A percentile compares a stretch with the other conserved stretches of the same genome.
Evolutionary conservation across 2,329 filamentous ascomycete species (phyloP).

Genomic region (Cercospora sp.): DNA sequence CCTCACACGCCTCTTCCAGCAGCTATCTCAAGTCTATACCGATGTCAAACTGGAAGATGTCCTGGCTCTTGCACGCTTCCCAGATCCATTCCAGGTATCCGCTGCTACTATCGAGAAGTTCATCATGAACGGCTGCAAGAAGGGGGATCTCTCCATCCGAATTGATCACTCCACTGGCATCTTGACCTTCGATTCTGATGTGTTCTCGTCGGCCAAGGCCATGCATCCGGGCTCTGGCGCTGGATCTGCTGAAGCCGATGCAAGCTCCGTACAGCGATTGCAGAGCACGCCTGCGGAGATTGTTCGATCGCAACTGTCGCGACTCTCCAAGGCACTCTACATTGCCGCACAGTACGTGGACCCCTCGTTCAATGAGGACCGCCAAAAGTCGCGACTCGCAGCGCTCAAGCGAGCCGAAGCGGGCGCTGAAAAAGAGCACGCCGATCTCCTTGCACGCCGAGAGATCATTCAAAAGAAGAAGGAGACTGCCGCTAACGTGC

Average conservation of each 20-base stretch:
- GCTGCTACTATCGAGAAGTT: constrained; percentile 96
- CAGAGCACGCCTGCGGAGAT: constrained; percentile 98
- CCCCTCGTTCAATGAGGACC: constrained; percentile 79
- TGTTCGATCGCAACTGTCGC: constrained; percentile 88
- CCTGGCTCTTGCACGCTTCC: constrained; percentile 90
- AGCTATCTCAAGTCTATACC: constrained; percentile 97
- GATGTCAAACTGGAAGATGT: constrained; percentile 94
- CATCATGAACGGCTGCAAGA: constrained; percentile 99
- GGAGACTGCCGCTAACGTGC: constrained; percentile 85
- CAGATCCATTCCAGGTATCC: constrained; percentile 90
- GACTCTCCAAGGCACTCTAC: constrained; percentile 86
- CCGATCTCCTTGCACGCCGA: constrained; percentile 79
- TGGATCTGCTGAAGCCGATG: constrained; percentile 84
- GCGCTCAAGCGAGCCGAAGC: constrained; percentile 79
- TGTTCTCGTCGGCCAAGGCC: constrained; percentile 95
- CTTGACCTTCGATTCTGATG: constrained; percentile 94
- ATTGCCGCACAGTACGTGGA: constrained; percentile 96
- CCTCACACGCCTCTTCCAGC: constrained; percentile 95
- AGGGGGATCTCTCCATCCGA: constrained; percentile 93
- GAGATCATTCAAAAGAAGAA: constrained; percentile 95
- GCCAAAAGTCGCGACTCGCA: constrained; percentile 73
- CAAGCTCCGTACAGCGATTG: constrained; percentile 83
- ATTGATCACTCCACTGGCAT: constrained; percentile 95
- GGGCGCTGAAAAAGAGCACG: constrained; percentile 89
- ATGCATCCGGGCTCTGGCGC: constrained; percentile 79